These are phyloP conservation scores for Seminavis robusta DNA, from an alignment of 108 stramenopile genomes.

Conservation along the genomic window DNA sequence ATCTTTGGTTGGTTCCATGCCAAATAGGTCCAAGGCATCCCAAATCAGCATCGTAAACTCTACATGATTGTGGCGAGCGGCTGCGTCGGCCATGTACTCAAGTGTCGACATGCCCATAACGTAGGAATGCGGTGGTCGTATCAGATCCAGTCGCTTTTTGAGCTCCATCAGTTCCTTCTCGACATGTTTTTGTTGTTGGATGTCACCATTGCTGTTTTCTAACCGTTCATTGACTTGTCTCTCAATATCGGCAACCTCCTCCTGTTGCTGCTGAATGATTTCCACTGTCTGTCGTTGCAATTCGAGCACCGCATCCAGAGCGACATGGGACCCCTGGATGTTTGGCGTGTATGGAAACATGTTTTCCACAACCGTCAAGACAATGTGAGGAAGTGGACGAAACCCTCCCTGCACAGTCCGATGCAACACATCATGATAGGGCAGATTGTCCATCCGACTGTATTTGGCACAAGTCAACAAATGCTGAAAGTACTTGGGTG, in stretches of 20 bases:
- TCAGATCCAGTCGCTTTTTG: slow-evolving; percentile 29
- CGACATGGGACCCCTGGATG: slow-evolving; percentile 8
- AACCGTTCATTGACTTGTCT: background rate
- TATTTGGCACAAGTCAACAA: slow-evolving; percentile 29
- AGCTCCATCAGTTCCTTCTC: slow-evolving; percentile 6
- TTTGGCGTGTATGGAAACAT: slow-evolving; percentile 47
- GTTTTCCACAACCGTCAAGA: slow-evolving; percentile 33
- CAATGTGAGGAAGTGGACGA: slow-evolving; percentile 2
- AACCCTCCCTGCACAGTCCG: slow-evolving; percentile 9
- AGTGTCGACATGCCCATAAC: slow-evolving; percentile 33
- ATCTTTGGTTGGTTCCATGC: slow-evolving; percentile 44
- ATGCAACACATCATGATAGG: slow-evolving; percentile 36
- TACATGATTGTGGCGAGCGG: slow-evolving; percentile 26
- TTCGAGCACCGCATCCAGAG: slow-evolving; percentile 21
- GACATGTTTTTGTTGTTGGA: slow-evolving; percentile 13
- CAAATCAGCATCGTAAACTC: slow-evolving; percentile 54
- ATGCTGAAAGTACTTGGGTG: slow-evolving; percentile 14
- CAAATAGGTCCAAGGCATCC: slow-evolving; percentile 58
- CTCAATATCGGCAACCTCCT: background rate
- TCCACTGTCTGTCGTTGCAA: background rate
- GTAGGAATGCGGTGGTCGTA: no score
- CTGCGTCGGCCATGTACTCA: slow-evolving; percentile 50
- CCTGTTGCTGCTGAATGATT: background rate
- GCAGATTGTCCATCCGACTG: slow-evolving; percentile 33
- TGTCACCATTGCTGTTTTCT: background rate